phyloP scores from a whole-genome alignment of 2,329 filamentous ascomycete genomes.

The Ascomycota sp. region DNA sequence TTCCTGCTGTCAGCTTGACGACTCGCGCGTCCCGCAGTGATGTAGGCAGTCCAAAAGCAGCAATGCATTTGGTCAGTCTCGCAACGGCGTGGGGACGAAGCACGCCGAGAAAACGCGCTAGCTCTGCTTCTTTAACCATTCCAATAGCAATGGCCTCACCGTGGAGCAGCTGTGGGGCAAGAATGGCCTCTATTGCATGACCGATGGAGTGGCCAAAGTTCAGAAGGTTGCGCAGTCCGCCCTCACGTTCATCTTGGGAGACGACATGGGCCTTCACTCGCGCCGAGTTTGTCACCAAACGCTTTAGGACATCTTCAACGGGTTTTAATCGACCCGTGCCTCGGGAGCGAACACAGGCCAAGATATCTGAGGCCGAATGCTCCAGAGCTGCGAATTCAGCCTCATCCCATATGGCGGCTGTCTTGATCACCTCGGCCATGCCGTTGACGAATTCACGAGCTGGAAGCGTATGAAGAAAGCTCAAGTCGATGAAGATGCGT shows the following conservation, averaged over 20 bases:
- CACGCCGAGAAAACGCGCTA: slow-evolving; percentile 74
- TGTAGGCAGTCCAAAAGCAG: slow-evolving; percentile 80
- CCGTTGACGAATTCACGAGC: slow-evolving; percentile 91
- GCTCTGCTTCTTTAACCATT: slow-evolving; percentile 94
- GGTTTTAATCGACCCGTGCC: slow-evolving; percentile 40
- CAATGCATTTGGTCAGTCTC: slow-evolving; percentile 75
- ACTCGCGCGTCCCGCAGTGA: slow-evolving; percentile 70
- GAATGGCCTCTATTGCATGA: slow-evolving; percentile 85
- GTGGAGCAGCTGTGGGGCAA: slow-evolving; percentile 87
- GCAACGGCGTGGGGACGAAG: slow-evolving; percentile 75
- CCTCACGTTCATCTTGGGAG: slow-evolving; percentile 83
- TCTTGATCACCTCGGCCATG: slow-evolving; percentile 97
- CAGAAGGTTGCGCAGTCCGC: slow-evolving; percentile 77
- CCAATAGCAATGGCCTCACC: slow-evolving; percentile 92
- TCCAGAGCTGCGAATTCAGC: slow-evolving; percentile 71
- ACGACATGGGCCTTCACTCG: slow-evolving; percentile 87
- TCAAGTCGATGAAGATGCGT: slow-evolving; percentile 83
- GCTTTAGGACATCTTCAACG: slow-evolving; percentile 51
- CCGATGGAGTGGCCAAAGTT: slow-evolving; percentile 98
- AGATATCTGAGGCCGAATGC: slow-evolving; percentile 55
- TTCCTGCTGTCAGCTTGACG: slow-evolving; percentile 63
- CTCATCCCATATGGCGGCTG: slow-evolving; percentile 89
- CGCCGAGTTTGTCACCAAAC: slow-evolving; percentile 76
- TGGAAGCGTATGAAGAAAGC: slow-evolving; percentile 78
- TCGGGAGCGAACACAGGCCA: slow-evolving; percentile 21